Conservation (phyloP, 331 rosid species). For the Dryas integrifolia region DNA sequence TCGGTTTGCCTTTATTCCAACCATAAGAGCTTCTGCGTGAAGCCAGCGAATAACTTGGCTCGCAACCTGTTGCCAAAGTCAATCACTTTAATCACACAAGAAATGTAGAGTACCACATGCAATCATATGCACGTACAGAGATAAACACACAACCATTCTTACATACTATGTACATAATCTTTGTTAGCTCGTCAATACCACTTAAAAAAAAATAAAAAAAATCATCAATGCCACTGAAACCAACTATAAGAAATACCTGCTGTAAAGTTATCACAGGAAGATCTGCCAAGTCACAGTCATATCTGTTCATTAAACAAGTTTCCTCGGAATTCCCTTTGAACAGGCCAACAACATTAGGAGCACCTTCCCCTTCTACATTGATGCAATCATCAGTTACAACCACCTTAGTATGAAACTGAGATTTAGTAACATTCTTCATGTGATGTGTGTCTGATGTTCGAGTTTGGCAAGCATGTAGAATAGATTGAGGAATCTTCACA, state of each 20-base stretch:
- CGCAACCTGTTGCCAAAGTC: constrained; percentile 55
- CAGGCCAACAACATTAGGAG: constrained; percentile 71
- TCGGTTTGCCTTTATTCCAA: constrained; percentile 71
- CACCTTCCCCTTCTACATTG: constrained; percentile 76
- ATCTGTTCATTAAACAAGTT: constrained; percentile 63
- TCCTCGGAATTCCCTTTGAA: constrained; percentile 65
- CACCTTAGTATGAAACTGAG: constrained; percentile 76
- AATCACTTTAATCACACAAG: constrained; percentile 13
- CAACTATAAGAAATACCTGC: constrained; percentile 51
- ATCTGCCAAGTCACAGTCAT: constrained; percentile 72
- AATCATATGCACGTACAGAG: not conserved
- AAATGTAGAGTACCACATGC: not conserved
- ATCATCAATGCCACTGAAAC: not conserved
- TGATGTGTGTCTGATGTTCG: constrained; percentile 37
- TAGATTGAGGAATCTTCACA: constrained; percentile 75
- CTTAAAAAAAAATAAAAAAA: not conserved
- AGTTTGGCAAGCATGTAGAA: constrained; percentile 47
- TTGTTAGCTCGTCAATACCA: not conserved
- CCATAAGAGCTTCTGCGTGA: constrained; percentile 70
- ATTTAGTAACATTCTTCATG: constrained; percentile 42
- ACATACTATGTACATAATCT: not conserved
- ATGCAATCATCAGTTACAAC: constrained; percentile 76
- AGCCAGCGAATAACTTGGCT: constrained; percentile 88
- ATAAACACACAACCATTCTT: not conserved
- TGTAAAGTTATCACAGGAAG: constrained; percentile 78